These are phyloP conservation scores for Microsporum canis DNA, from an alignment of 2,329 filamentous ascomycete species.

Conservation along the genomic window DNA sequence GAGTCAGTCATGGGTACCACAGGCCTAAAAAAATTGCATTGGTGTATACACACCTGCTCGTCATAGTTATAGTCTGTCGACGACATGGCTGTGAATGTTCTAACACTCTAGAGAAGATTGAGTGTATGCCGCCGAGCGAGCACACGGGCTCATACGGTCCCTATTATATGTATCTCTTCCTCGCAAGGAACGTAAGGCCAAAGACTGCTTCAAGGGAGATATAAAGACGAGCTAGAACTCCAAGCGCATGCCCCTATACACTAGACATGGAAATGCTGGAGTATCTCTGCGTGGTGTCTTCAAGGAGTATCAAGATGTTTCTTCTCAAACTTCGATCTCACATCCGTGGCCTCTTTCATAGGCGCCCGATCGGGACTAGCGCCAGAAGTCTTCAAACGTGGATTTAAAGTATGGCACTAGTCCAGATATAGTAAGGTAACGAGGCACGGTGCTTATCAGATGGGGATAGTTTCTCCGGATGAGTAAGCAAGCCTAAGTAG, in stretches of 20 bases:
- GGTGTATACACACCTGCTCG: slow-evolving; percentile 53
- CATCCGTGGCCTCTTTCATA: slow-evolving; percentile 5
- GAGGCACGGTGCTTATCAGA: neutral
- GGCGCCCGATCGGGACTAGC: neutral
- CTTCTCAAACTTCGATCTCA: neutral
- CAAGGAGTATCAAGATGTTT: neutral
- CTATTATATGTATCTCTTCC: neutral
- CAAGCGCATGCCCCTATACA: neutral
- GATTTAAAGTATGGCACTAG: neutral
- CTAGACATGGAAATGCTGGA: neutral
- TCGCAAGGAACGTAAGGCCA: neutral
- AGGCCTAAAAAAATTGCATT: neutral
- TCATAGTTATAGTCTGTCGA: slow-evolving; percentile 97
- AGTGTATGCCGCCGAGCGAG: neutral
- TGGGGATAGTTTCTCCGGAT: slow-evolving; percentile 1
- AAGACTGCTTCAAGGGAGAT: neutral
- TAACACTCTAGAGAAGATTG: neutral
- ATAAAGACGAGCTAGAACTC: neutral
- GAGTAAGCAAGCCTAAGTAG: neutral
- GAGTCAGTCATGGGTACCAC: neutral
- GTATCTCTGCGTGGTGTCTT: neutral
- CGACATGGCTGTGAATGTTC: slow-evolving; percentile 43
- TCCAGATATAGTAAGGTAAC: neutral
- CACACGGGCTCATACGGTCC: slow-evolving; percentile 1
- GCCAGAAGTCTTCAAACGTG: neutral